Base-by-base conservation (phyloP, 2,329 filamentous ascomycete species). In the Trichoderma oligosporum region DNA sequence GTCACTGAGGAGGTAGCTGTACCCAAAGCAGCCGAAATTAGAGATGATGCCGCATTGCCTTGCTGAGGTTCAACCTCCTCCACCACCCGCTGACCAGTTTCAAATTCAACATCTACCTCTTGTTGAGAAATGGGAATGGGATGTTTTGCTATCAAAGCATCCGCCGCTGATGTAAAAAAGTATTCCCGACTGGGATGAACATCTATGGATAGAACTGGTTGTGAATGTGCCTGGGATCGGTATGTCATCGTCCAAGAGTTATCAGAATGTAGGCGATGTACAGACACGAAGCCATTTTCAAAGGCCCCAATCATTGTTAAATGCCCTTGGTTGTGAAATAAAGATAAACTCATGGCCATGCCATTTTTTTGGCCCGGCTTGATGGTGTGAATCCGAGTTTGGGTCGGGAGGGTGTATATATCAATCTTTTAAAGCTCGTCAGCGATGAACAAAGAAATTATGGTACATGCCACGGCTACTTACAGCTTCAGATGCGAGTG, bases 281-380 rank as follows among this genome's bases (percentile, higher is more conserved):
- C 82, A 54, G 85, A 83, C 1, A 84, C 84, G 53, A 87, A 80
- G 1, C 94, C 94, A 65, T 89, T 91, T 73, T 99, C 94, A 70
- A 94, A 97, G 9, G 88, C 93, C 2, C 86, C 85, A 8, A 88
- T 73, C 6, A 96, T 76, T 4, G 84, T 82, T 1, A 93, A 73
- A 16, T 71, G 69, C 12, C 69, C 72, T 33, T 74, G 63, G 4
- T 76, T 71, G 59, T 81, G 74, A 58, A 88, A 78, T 3, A 93
- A 71, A 7, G 79, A 74, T 16, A 97, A 73, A 4, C 89, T 85
- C 94, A 97, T 97, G 36, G 91, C 84, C 92, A 97, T 97, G 56
- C 89, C 90, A 66, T 80, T 78, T 64, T 80, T 80, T 42, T 73
- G 73, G 22, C 72, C 71, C 29, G 78, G 67, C 42, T 76, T 76